Evolutionary conservation across 192 early-diverging fungal species (phyloP).

Genomic region (Polychytrium aggregatum): DNA sequence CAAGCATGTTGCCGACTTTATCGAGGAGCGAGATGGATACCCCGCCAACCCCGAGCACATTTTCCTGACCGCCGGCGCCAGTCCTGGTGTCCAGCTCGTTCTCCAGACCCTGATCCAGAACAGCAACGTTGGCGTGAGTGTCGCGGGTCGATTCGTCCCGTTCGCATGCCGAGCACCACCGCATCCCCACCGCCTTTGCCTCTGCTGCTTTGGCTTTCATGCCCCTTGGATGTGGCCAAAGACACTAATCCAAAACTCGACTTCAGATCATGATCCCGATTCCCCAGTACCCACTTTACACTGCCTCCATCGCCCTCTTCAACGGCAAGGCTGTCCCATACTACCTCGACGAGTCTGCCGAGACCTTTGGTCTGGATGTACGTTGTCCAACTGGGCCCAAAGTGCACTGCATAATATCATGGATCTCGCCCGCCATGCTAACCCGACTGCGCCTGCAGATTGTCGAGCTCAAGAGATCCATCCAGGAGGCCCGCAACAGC

Average conservation of each 20-base stretch:
- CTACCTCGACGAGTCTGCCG: slow-evolving; percentile 75
- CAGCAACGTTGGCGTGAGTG: slow-evolving; percentile 55
- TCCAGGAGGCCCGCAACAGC: slow-evolving; percentile 48
- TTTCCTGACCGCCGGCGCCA: slow-evolving; percentile 84
- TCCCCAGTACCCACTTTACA: slow-evolving; percentile 97
- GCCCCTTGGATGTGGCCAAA: too few relatives aligned
- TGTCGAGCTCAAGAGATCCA: slow-evolving; percentile 50
- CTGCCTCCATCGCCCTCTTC: slow-evolving; percentile 76
- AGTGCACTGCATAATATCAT: too few relatives aligned
- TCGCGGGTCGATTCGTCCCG: too few relatives aligned
- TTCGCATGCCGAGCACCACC: too few relatives aligned
- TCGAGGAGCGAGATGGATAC: slow-evolving; percentile 86
- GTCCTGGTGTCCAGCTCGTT: slow-evolving; percentile 83
- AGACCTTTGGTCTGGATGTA: slow-evolving; percentile 65
- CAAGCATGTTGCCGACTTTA: slow-evolving; percentile 81
- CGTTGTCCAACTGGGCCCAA: not conserved
- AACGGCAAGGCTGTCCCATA: slow-evolving; percentile 85
- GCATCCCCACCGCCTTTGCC: too few relatives aligned
- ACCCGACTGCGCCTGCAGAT: slow-evolving; percentile 1
- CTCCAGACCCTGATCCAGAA: slow-evolving; percentile 76
- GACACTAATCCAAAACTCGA: too few relatives aligned
- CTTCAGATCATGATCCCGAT: slow-evolving; percentile 90
- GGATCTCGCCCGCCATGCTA: not conserved
- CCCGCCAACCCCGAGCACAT: slow-evolving; percentile 73
- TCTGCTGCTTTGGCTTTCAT: too few relatives aligned